Conservation (phyloP, 73 alveolate genomes). For the Urostyla sp. region DNA sequence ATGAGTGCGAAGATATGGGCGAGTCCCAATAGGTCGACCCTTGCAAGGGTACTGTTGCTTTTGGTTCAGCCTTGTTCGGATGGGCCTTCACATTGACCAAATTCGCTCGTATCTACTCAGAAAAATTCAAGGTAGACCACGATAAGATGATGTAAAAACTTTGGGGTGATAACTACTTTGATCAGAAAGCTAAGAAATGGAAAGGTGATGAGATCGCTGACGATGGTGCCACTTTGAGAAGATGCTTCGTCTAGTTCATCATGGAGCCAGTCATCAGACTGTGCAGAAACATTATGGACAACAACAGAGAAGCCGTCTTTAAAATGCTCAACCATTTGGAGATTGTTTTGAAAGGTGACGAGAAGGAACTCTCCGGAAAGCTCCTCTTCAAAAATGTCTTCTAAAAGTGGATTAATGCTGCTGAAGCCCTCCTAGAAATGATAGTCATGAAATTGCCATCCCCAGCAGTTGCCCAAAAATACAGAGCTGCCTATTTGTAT, state of each 20-base stretch:
- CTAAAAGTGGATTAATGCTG: slow-evolving; percentile 97
- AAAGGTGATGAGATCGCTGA: slow-evolving; percentile 84
- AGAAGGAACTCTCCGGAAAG: slow-evolving; percentile 72
- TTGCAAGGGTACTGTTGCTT: slow-evolving; percentile 97
- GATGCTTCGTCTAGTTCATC: slow-evolving; percentile 96
- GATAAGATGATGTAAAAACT: slow-evolving; percentile 93
- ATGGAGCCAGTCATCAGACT: slow-evolving; percentile 97
- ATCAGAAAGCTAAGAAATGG: slow-evolving; percentile 98
- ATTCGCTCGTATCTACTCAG: slow-evolving; percentile 96
- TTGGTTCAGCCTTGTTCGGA: slow-evolving; percentile 98
- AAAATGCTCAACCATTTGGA: slow-evolving; percentile 85
- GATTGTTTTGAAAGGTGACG: slow-evolving; percentile 75
- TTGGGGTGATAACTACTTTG: slow-evolving; percentile 99
- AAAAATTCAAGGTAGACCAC: slow-evolving; percentile 91
- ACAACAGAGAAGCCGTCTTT: slow-evolving; percentile 88
- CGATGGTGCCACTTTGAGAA: slow-evolving; percentile 82
- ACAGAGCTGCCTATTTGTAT: slow-evolving; percentile 97
- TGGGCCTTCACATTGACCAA: slow-evolving; percentile 98
- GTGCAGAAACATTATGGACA: slow-evolving; percentile 89
- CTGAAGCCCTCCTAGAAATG: slow-evolving; percentile 98
- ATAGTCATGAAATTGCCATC: slow-evolving; percentile 98
- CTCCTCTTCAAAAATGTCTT: slow-evolving; percentile 69
- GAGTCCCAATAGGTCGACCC: slow-evolving; percentile 87
- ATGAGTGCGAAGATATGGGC: slow-evolving; percentile 71
- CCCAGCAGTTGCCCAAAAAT: slow-evolving; percentile 96